Conservation (phyloP, 2,329 filamentous ascomycete species). For the Calonectria hongkongensis region DNA sequence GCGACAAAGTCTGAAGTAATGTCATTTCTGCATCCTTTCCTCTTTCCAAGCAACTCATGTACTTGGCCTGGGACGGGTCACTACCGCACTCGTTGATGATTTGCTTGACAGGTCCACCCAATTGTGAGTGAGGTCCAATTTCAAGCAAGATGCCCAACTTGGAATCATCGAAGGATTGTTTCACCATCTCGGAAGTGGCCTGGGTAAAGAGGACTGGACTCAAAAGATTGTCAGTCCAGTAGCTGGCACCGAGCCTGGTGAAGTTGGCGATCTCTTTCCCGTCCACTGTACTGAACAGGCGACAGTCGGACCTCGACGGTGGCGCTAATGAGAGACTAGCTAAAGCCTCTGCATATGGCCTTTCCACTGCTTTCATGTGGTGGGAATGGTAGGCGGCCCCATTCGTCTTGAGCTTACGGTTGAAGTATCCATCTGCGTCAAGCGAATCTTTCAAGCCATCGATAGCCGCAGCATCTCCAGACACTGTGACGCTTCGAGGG, state of each 20-base stretch:
- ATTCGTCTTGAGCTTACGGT: constrained; percentile 9
- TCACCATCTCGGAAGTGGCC: not conserved
- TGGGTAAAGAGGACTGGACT: not conserved
- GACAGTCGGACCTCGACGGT: not conserved
- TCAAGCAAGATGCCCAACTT: not conserved
- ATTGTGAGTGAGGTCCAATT: constrained; percentile 1
- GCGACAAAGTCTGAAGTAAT: not conserved
- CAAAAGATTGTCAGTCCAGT: not conserved
- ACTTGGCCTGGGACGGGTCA: not conserved
- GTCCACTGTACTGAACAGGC: not conserved
- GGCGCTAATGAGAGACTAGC: too few species aligned
- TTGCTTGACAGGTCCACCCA: not conserved
- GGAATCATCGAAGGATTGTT: not conserved
- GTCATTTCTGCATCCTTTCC: not conserved
- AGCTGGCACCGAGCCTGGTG: not conserved
- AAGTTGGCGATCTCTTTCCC: not conserved
- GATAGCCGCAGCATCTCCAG: not conserved
- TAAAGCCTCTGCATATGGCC: not conserved
- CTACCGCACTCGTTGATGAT: not conserved
- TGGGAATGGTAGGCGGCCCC: constrained; percentile 13
- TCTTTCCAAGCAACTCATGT: not conserved
- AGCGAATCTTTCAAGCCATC: not conserved
- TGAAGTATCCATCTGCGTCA: not conserved
- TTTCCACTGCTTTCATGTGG: not conserved
- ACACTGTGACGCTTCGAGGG: not conserved